These are phyloP conservation scores for Globisporangium polare DNA, from an alignment of 352 stramenopile genomes.

Conservation along the genomic window DNA sequence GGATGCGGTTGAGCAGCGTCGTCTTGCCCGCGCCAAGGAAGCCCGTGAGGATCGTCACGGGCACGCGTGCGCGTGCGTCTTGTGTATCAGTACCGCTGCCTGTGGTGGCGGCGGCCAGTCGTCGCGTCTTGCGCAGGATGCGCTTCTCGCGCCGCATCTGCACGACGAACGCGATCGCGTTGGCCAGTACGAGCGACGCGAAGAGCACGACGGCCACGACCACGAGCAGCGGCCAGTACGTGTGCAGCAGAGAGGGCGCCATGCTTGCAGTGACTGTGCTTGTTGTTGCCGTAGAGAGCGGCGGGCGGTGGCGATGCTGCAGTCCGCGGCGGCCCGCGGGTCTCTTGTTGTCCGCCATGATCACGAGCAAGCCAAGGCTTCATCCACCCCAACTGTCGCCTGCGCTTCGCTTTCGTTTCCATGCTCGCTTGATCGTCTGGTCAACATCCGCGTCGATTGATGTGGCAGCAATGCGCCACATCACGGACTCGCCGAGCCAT, in stretches of 20 bases:
- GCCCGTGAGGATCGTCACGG: constrained; percentile 94
- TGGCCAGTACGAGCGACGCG: constrained; percentile 49
- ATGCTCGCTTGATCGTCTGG: too few species aligned
- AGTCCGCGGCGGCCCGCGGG: constrained; percentile 3
- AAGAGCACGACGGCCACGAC: constrained; percentile 31
- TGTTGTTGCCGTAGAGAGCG: too few species aligned
- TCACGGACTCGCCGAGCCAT: too few species aligned
- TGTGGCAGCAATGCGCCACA: too few species aligned
- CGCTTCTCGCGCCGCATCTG: constrained; percentile 59
- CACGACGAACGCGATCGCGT: constrained; percentile 58
- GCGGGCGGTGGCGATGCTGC: background rate
- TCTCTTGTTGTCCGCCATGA: constrained; percentile 1
- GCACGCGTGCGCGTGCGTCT: constrained; percentile 43
- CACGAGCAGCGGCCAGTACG: constrained; percentile 21
- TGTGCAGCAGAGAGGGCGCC: constrained; percentile 21
- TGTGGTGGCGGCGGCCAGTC: constrained; percentile 22
- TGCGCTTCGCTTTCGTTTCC: too few species aligned
- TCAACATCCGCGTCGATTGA: too few species aligned
- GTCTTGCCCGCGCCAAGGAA: constrained; percentile 96
- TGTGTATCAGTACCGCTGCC: too few species aligned
- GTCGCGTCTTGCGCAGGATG: constrained; percentile 55
- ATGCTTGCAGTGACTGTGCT: background rate
- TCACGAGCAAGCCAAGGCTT: too few species aligned
- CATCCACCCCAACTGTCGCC: background rate
- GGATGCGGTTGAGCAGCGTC: constrained; percentile 95